Evolutionary conservation across 2,329 filamentous ascomycete species (phyloP), one percentile per base, ranked within the genome.

Genomic region (Pestalotiopsis sp.): DNA sequence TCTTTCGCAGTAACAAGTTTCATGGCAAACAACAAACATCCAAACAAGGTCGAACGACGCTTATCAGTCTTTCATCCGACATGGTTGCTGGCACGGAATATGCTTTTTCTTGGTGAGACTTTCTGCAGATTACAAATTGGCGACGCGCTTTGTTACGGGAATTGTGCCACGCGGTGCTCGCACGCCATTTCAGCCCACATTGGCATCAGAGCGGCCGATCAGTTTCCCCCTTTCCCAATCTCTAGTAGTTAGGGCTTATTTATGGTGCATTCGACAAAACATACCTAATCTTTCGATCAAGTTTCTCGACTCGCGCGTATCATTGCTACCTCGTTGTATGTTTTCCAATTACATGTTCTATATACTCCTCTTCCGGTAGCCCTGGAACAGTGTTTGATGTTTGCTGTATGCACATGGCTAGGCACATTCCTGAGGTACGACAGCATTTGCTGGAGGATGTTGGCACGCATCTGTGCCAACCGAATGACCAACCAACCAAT

Each of bases 171-270:
- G 60, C 11, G 60, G 13, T 63, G 31, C 31, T 63, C 60, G 60
- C 60, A 63, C 60, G 60, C 60, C 60, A 39, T 63, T 39, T 41
- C 36, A 63, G 14, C 57, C 60, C 36, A 39, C 60, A 4, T 36
- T 63, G 17, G 31, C 60, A 41, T 38, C 60, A 60, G 57, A 20
- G 25, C 6, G 27, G 20, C 59, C 20, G 36, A 62, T 36, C 56
- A 49, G n/a, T 5, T n/a, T 14, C 41, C 17, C 45, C 45, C 20
- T 7, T 52, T 52, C 45, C 45, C n/a, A 36, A 36, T n/a, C 9
- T n/a, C 14, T 11, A 52, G 45, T n/a, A 12, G n/a, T n/a, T n/a
- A n/a, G 20, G 12, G 41, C 41, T 14, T 45, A 3, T 17, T 45
- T 45, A 4, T 17, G 6, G 6, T 45, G 41, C 41, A 45, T 45